A percentile compares a stretch with the other conserved stretches of the same genome.
phyloP scores from a whole-genome alignment of 148 eudicot genomes.

The Rhododendron ferrugineum region DNA sequence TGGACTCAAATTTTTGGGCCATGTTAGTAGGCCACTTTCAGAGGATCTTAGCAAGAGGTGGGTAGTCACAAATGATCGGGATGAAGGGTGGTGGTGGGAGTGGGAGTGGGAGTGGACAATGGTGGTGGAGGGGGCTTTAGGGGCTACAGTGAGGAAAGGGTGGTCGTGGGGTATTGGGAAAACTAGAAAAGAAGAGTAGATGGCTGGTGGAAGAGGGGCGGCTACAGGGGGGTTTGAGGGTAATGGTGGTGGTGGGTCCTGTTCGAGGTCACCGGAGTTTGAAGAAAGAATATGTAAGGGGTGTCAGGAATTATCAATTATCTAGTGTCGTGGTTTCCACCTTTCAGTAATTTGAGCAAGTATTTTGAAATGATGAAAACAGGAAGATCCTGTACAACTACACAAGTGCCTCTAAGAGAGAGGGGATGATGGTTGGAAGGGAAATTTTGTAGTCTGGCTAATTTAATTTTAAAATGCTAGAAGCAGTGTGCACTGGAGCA shows the following conservation, averaged over 20 bases:
- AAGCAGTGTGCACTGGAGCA: background rate
- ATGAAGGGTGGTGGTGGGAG: background rate
- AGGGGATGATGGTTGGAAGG: background rate
- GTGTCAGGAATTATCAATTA: background rate
- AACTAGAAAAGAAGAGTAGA: background rate
- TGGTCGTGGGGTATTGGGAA: background rate
- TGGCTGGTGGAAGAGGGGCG: background rate
- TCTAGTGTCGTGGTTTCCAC: background rate
- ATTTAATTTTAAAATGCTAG: background rate
- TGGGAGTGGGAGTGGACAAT: background rate
- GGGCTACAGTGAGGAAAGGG: background rate
- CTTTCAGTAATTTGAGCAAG: background rate
- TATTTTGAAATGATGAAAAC: background rate
- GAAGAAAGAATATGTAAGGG: background rate
- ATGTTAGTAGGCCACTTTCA: background rate
- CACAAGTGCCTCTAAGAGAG: background rate
- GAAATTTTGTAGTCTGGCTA: background rate
- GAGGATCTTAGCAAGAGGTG: background rate
- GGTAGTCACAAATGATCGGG: background rate
- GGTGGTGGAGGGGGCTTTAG: background rate
- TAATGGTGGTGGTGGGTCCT: background rate
- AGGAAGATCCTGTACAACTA: background rate
- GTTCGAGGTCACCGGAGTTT: background rate
- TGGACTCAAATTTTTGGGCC: background rate
- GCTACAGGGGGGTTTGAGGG: background rate